Evolutionary conservation across 2,329 filamentous ascomycete genomes (phyloP).

Genomic region (Bertia moriformis): DNA sequence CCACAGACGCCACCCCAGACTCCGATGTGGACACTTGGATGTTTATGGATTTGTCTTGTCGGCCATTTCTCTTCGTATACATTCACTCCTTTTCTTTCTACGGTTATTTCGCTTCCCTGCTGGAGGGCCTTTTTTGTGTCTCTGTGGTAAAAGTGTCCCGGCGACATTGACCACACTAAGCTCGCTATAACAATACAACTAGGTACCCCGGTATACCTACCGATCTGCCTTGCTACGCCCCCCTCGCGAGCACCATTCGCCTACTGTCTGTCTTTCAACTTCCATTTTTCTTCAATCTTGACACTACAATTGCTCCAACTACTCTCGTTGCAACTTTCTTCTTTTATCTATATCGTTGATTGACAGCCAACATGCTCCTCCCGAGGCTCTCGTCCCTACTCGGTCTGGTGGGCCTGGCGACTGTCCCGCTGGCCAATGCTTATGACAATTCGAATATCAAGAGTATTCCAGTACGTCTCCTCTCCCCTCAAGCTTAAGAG

Average conservation of each 20-base stretch:
- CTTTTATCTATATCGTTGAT: too few species aligned
- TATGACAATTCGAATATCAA: not conserved
- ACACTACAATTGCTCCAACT: not conserved
- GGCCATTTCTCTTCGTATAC: too few species aligned
- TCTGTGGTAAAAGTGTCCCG: too few species aligned
- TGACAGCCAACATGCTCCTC: not conserved
- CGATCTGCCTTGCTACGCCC: not conserved
- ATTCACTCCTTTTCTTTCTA: too few species aligned
- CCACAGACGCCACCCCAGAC: too few species aligned
- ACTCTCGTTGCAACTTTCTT: not conserved
- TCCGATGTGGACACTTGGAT: not conserved
- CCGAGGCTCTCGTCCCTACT: not conserved
- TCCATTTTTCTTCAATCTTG: too few species aligned
- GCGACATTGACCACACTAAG: not conserved
- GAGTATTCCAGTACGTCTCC: not conserved
- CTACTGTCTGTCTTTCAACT: not conserved
- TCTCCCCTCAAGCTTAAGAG: too few species aligned
- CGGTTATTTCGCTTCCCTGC: too few species aligned
- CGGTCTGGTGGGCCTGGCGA: not conserved
- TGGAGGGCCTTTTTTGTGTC: too few species aligned
- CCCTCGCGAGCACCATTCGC: not conserved
- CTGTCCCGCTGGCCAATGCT: not conserved
- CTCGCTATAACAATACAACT: too few species aligned
- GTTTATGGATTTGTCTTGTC: not conserved
- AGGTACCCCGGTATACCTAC: too few species aligned